phyloP scores from a whole-genome alignment of 805 yeast genomes.

The Zygosaccharomyces bailii region DNA sequence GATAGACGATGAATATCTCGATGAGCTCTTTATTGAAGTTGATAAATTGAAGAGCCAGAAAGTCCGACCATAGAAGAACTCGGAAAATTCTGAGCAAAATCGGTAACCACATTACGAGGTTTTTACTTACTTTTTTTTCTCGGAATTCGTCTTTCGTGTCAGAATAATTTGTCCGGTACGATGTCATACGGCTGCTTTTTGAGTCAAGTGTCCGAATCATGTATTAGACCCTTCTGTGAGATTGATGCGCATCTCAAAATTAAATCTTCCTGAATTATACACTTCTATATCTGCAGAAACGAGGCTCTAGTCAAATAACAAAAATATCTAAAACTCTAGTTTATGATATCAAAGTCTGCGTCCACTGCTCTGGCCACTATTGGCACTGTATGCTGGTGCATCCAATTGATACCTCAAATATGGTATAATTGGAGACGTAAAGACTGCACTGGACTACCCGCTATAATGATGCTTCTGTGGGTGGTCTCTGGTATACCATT shows the following conservation, averaged over 20 bases:
- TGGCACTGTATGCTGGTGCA: conserved; percentile 91
- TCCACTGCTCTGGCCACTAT: conserved; percentile 78
- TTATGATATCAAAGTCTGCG: conserved; percentile 40
- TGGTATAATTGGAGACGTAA: conserved; percentile 68
- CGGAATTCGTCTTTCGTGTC: not conserved
- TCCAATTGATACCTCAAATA: conserved; percentile 86
- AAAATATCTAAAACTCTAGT: no score
- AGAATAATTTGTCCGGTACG: not conserved
- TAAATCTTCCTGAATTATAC: no score
- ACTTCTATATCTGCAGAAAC: no score
- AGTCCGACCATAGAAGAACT: not conserved
- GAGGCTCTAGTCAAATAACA: no score
- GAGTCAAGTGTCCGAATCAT: not conserved
- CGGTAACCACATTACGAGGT: not conserved
- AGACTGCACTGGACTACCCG: conserved; percentile 83
- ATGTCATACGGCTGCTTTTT: not conserved
- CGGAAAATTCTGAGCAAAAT: not conserved
- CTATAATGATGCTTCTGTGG: conserved; percentile 86
- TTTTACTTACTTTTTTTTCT: not conserved
- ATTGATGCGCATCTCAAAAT: no score
- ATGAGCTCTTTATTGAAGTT: conserved; percentile 35
- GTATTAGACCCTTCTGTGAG: no score
- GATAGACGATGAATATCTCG: conserved; percentile 43
- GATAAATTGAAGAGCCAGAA: conserved; percentile 15
- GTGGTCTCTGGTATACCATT: conserved; percentile 76